These are phyloP conservation scores for Ustilago loliicola DNA, from an alignment of 1,284 basidiomycete species.

Conservation along the genomic window DNA sequence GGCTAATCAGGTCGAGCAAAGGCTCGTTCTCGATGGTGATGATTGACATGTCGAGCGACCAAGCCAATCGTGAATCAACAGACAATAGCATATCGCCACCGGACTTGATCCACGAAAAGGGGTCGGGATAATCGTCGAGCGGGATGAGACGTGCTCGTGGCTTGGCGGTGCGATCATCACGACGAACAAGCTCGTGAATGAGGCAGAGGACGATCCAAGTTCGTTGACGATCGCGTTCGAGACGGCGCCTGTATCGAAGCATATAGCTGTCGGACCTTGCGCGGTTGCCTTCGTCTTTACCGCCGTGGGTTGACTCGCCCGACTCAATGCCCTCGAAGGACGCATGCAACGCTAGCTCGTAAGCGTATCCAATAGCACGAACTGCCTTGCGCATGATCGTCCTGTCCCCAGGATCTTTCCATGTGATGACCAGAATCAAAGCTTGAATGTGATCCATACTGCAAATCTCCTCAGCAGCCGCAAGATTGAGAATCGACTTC, in stretches of 20 bases:
- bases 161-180: conserved; percentile 31
- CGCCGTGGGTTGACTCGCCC: background rate
- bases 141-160: conserved; percentile 41
- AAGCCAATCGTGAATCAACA: conserved; percentile 43
- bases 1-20: conserved; percentile 33
- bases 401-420: conserved; percentile 76
- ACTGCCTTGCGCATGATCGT: conserved; percentile 69
- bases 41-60: conserved; percentile 45
- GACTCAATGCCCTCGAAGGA: conserved; percentile 21
- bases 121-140: conserved; percentile 43
- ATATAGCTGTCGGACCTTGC: conserved; percentile 28
- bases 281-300: background rate
- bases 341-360: conserved; percentile 67
- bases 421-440: conserved; percentile 85
- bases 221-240: conserved; percentile 50
- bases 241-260: conserved; percentile 13
- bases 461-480: conserved; percentile 82
- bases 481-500: conserved; percentile 77
- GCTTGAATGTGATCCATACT: conserved; percentile 85
- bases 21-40: conserved; percentile 37
- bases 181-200: conserved; percentile 38
- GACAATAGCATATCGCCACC: conserved; percentile 42
- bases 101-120: conserved; percentile 36
- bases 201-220: conserved; percentile 56
- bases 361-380: conserved; percentile 67